Evolutionary conservation across 345 rosid species (phyloP), one percentile per base, ranked within the genome.

Genomic region (Citrus unshiu): DNA sequence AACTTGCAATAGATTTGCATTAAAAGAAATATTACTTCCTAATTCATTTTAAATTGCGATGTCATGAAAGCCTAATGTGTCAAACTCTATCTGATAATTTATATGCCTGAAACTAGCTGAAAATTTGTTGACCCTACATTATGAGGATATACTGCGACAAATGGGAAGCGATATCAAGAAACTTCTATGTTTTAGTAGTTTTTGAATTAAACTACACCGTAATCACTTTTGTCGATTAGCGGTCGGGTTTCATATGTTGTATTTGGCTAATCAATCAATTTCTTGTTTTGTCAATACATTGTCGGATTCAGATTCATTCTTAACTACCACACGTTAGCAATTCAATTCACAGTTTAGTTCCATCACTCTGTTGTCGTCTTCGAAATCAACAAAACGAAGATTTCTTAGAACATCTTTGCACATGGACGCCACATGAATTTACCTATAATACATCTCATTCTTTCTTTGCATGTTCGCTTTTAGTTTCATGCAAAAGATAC

Each of bases 351-450:
- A 68, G 64, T 34, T 2, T 46, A n/a, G 70, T 27, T 30, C 16
- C 73, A 58, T 67, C 74, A 46, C 62, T 27, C 34, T 21, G 24
- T 63, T 21, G 24, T 63, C 37, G 40, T 14, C 24, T 59, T 81
- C 18, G 54, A 51, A 8, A n/a, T 43, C 54, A 25, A 75, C 64
- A 78, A 75, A 78, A 7, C 0, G 2, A 74, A 68, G 24, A 66
- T 66, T 66, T 82, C 68, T 35, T 69, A 46, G 39, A 75, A 61
- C 25, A 32, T 58, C 65, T 58, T 62, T 71, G 70, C 80, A 74
- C 21, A 40, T 40, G 21, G 40, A 37, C 58, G 29, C 14, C 21
- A 43, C 37, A 49, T 46, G 59, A 71, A 65, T 37, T 67, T 68
- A 59, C 59, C 73, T 14, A 39, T 16, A 6, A 1, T 39, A 13